Evolutionary conservation across 192 early-diverging fungal genomes (phyloP).

Genomic region (Gamsiella multidivaricata): DNA sequence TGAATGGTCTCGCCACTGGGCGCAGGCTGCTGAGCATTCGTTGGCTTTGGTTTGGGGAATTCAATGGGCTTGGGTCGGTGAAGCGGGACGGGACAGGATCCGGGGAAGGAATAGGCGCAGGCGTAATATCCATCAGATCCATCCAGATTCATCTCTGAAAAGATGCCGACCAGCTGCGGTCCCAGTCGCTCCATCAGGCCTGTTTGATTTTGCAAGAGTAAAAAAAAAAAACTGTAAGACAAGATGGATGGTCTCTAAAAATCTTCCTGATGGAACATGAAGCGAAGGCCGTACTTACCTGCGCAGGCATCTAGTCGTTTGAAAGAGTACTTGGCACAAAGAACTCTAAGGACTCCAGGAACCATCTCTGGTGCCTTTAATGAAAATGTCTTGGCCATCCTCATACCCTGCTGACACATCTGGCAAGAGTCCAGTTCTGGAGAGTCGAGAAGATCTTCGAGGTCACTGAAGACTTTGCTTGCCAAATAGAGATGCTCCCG

Average conservation of each 20-base stretch:
- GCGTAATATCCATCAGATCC: slow-evolving; percentile 47
- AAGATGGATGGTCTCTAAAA: neutral
- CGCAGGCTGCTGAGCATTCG: slow-evolving; percentile 22
- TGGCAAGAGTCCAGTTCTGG: slow-evolving; percentile 40
- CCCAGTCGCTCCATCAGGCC: slow-evolving; percentile 38
- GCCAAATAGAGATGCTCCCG: slow-evolving; percentile 22
- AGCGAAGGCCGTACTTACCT: slow-evolving; percentile 10
- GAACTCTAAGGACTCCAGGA: slow-evolving; percentile 26
- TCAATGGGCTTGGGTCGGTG: slow-evolving; percentile 30
- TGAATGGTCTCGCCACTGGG: slow-evolving; percentile 54
- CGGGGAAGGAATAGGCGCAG: slow-evolving; percentile 44
- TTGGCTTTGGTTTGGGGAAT: slow-evolving; percentile 62
- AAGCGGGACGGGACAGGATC: slow-evolving; percentile 39
- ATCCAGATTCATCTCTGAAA: slow-evolving; percentile 40
- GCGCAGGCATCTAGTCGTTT: slow-evolving; percentile 36
- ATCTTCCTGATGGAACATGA: too few relatives aligned
- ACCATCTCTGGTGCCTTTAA: slow-evolving; percentile 32
- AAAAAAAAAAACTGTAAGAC: too few relatives aligned
- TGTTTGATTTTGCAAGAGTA: too few relatives aligned
- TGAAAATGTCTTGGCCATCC: slow-evolving; percentile 32
- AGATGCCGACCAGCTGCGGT: slow-evolving; percentile 27
- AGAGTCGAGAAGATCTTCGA: slow-evolving; percentile 41
- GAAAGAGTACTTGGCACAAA: slow-evolving; percentile 26
- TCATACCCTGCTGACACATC: slow-evolving; percentile 40
- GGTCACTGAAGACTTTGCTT: slow-evolving; percentile 16